These are phyloP conservation scores for Metschnikowia reukaufii DNA, from an alignment of 805 yeast genomes.

Conservation along the genomic window DNA sequence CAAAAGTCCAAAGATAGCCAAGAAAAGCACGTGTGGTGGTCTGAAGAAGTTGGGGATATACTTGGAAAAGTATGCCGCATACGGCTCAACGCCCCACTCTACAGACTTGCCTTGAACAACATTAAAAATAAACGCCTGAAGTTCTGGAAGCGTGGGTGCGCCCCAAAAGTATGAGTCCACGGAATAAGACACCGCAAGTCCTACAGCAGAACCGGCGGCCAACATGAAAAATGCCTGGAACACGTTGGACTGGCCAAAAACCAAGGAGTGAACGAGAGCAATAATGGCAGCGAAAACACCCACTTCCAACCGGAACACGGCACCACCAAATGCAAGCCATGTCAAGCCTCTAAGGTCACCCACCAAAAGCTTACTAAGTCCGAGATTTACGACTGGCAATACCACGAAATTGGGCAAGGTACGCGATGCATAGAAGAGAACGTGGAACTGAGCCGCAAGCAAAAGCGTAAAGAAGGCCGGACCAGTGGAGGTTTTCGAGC, in stretches of 20 bases:
- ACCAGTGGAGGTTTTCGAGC: slow-evolving; percentile 20
- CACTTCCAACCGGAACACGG: slow-evolving; percentile 72
- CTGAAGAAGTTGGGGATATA: slow-evolving; percentile 41
- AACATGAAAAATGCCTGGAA: slow-evolving; percentile 36
- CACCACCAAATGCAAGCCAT: slow-evolving; percentile 59
- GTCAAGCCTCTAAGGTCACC: slow-evolving; percentile 52
- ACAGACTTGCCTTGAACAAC: slow-evolving; percentile 70
- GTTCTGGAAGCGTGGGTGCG: slow-evolving; percentile 63
- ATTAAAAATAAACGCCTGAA: slow-evolving; percentile 70
- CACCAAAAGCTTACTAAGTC: slow-evolving; percentile 49
- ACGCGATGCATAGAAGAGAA: slow-evolving; percentile 76
- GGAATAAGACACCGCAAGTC: slow-evolving; percentile 45
- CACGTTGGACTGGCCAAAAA: slow-evolving; percentile 48
- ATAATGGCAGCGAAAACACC: slow-evolving; percentile 52
- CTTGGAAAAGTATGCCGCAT: slow-evolving; percentile 59
- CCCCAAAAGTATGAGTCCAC: slow-evolving; percentile 83
- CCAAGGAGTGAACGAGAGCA: slow-evolving; percentile 45
- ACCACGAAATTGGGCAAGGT: slow-evolving; percentile 87
- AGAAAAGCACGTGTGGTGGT: slow-evolving; percentile 46
- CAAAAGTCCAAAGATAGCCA: slow-evolving; percentile 39
- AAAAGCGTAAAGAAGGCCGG: slow-evolving; percentile 63
- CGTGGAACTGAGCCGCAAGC: slow-evolving; percentile 70
- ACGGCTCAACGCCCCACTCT: slow-evolving; percentile 86
- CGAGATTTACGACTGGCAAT: slow-evolving; percentile 65
- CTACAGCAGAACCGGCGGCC: slow-evolving; percentile 52